phyloP scores from a whole-genome alignment of 352 stramenopile species.

The Thalassiosira ordinaria region DNA sequence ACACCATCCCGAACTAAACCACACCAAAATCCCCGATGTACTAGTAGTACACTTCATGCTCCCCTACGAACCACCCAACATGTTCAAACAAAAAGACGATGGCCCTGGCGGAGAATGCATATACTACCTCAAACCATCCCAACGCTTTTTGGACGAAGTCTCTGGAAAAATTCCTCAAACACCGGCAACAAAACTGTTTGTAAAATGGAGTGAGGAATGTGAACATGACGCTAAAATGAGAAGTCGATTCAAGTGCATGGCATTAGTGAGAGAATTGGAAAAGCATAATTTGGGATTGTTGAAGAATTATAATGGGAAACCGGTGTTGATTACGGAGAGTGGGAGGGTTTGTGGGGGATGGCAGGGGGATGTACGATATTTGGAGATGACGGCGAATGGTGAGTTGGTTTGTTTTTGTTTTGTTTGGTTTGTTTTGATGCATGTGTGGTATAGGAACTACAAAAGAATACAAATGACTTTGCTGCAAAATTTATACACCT shows the following conservation, averaged over 20 bases:
- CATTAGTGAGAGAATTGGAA: slow-evolving; percentile 60
- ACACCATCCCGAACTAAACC: slow-evolving; percentile 37
- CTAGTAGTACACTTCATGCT: slow-evolving; percentile 64
- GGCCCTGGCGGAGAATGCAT: slow-evolving; percentile 55
- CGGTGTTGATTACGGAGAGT: slow-evolving; percentile 70
- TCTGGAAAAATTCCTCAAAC: slow-evolving; percentile 33
- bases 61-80: slow-evolving; percentile 61
- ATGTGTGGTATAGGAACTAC: too few relatives aligned
- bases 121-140: slow-evolving; percentile 57
- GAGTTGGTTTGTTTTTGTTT: slow-evolving; percentile 21
- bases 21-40: slow-evolving; percentile 57
- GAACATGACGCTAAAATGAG: slow-evolving; percentile 47
- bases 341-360: slow-evolving; percentile 41
- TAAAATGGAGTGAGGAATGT: slow-evolving; percentile 51
- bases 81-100: slow-evolving; percentile 66
- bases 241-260: slow-evolving; percentile 67
- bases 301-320: slow-evolving; percentile 67
- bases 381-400: slow-evolving; percentile 70
- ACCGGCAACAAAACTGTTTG: slow-evolving; percentile 55
- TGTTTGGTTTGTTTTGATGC: slow-evolving; percentile 15
- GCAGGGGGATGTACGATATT: slow-evolving; percentile 56
- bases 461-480: too few relatives aligned
- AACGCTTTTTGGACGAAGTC: slow-evolving; percentile 58
- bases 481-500: too few relatives aligned
- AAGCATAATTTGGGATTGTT: slow-evolving; percentile 64